Percentiles rank a stretch among this genome's conserved stretches.
These are phyloP conservation scores for Coffea canephora DNA, from an alignment of 257 asterid genomes.

Conservation along the genomic window DNA sequence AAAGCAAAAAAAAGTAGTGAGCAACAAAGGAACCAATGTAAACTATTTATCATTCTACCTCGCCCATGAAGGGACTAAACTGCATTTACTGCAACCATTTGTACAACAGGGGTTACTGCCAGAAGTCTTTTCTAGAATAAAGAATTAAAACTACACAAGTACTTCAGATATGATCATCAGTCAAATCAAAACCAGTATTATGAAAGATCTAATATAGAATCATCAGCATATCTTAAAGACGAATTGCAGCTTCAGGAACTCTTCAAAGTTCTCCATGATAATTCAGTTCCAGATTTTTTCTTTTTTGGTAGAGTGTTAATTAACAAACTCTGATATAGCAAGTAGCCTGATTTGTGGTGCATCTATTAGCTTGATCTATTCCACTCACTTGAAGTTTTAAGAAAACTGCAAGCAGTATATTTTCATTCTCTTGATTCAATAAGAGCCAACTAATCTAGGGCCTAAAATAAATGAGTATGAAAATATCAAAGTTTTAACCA, in stretches of 20 bases:
- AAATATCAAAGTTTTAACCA: neutral
- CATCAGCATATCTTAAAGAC: neutral
- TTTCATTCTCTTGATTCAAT: neutral
- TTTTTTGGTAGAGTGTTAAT: neutral
- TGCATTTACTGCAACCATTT: too few species aligned
- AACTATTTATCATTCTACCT: too few species aligned
- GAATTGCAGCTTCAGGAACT: neutral
- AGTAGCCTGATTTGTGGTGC: neutral
- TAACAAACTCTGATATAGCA: neutral
- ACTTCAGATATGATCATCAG: neutral
- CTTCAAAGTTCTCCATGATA: neutral
- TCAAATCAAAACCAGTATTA: neutral
- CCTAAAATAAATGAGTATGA: neutral
- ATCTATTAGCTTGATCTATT: neutral
- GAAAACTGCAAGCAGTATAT: neutral
- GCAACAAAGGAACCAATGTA: slow-evolving; percentile 8
- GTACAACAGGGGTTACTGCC: neutral
- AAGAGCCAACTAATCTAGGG: neutral
- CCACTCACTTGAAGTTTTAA: neutral
- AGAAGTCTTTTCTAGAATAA: neutral
- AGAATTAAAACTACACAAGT: neutral
- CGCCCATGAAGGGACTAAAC: neutral
- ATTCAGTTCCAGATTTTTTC: neutral
- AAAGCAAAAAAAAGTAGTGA: slow-evolving; percentile 23
- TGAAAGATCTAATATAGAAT: neutral